Base-by-base conservation (phyloP, 148 eudicot genomes). In the Chenopodium suecicum region DNA sequence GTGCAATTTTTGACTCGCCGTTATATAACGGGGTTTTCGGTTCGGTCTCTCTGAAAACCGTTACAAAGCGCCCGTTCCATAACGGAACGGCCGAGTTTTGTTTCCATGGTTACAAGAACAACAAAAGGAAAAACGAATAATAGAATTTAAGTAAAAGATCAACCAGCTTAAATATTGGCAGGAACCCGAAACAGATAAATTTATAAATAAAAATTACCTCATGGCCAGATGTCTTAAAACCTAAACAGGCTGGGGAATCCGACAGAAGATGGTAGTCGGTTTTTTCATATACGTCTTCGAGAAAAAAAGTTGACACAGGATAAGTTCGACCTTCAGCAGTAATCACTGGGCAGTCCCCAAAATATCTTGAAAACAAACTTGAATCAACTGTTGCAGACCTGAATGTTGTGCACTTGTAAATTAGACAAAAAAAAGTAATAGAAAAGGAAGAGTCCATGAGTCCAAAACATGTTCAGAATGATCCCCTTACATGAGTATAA, bases 381-480 rank as follows among this genome's bases (percentile, higher is more conserved):
- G 98, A 90, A 88, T 96, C 99, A 87, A 96, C 98, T 62, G 99
- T 96, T 52, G 98, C 99, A 71, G 99, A 96, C 99, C 99, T 96
- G 87, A 80, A 78, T 23, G 81, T 34, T 31, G 47, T 29, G 60
- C 47, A 77, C 16, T 72, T 75, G 79, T 76, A 69, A 78, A 31
- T 70, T 76, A 65, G 27, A 79, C 47, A 56, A 50, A 17, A 62
- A 44, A 75, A 29, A 29, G 70, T 9, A 60, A 73, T 44, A 60
- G 31, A 70, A 78, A 75, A 62, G 47, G 34, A 76, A 60, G 13
- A 47, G 41, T 46, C 44, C 75, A 80, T 13, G 9, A 47, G 41
- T 46, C 44, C 75, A 80, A 14, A 58, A 2, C 37, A 29, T 47
- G 31, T 37, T 32, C 56, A 82, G 74, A 79, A 37, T 65, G 20